phyloP scores from a whole-genome alignment of 352 stramenopile genomes.

The Elongisporangium prolatum region DNA sequence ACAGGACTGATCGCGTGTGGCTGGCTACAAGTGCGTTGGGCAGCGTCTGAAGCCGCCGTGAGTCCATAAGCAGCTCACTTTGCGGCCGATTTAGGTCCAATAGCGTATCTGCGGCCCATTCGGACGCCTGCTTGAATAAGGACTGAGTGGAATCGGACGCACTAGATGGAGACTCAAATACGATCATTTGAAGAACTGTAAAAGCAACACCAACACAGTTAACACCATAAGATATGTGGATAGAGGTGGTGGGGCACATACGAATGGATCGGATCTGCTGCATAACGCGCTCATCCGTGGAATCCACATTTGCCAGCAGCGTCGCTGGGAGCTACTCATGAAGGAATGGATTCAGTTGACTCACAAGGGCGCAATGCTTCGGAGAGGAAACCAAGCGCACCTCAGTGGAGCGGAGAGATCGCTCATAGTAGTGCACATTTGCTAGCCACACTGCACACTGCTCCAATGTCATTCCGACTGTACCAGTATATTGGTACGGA shows the following conservation, averaged over 20 bases:
- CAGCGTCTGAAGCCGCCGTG: constrained; percentile 25
- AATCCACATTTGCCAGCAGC: constrained; percentile 15
- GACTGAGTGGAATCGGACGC: constrained; percentile 1
- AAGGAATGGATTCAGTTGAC: not conserved
- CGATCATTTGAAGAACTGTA: constrained; percentile 44
- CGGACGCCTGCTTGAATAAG: constrained; percentile 3
- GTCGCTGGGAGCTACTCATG: constrained; percentile 14
- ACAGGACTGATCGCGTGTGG: constrained; percentile 11
- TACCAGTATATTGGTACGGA: not conserved
- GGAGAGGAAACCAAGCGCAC: not conserved
- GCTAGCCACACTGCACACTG: not conserved
- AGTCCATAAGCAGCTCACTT: constrained; percentile 3
- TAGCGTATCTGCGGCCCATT: constrained; percentile 41
- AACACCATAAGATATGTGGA: not conserved
- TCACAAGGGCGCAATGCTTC: not conserved
- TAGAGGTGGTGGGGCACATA: constrained; percentile 13
- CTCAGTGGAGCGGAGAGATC: not conserved
- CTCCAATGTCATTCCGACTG: not conserved
- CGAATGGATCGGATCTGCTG: constrained; percentile 26
- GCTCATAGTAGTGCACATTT: not conserved
- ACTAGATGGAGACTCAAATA: constrained; percentile 12
- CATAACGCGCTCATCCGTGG: constrained; percentile 15
- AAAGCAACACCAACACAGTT: constrained; percentile 1
- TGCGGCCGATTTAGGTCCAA: constrained; percentile 12
- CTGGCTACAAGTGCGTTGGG: constrained; percentile 27